Base-by-base conservation (phyloP, 495 filamentous ascomycete species). In the Aspergillus incahuasiensis region DNA sequence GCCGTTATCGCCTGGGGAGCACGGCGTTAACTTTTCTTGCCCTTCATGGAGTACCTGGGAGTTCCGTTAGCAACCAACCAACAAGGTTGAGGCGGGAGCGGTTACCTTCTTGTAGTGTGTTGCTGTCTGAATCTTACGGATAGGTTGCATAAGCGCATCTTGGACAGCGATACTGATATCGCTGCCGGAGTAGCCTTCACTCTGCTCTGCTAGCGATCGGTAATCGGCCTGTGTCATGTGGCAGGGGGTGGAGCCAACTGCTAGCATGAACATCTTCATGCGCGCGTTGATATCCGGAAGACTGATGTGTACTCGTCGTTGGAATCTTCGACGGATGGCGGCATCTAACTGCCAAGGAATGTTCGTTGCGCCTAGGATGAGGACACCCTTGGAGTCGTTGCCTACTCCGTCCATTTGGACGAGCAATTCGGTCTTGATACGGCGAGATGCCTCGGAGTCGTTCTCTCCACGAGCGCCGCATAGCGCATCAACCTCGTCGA, bases 381-480 rank as follows among this genome's bases (percentile, higher is more conserved):
- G 78, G 9, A 99, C 92, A 38, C 92, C 95, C 63, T 86, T 90
- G 51, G 85, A 90, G 72, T 97, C 94, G 39, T 91, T 90, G 40
- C 95, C 95, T 4, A 99, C 94, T 70, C 94, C 94, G 63, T 99
- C 94, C 94, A 99, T 99, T 67, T 99, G 94, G 13, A 99, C 95
- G 18, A 99, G 82, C 69, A 99, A 83, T 69, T 99, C 94, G 15
- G 94, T 99, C 69, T 99, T 99, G 74, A 99, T 97, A 61, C 94
- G 86, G 51, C 94, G 84, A 22, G 91, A 96, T 1, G 94, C 94
- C 78, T 99, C 94, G 1, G 90, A 95, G 74, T 99, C 94, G 64
- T 94, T 94, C 79, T 99, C 94, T 56, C 95, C 95, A 62, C 94
- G 83, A 2, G 94, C 92, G 1, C 95, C 94, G 65, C 95, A 97